Base-by-base conservation (phyloP, 1,139 yeast species). In the Meyerozyma elateridarum region DNA sequence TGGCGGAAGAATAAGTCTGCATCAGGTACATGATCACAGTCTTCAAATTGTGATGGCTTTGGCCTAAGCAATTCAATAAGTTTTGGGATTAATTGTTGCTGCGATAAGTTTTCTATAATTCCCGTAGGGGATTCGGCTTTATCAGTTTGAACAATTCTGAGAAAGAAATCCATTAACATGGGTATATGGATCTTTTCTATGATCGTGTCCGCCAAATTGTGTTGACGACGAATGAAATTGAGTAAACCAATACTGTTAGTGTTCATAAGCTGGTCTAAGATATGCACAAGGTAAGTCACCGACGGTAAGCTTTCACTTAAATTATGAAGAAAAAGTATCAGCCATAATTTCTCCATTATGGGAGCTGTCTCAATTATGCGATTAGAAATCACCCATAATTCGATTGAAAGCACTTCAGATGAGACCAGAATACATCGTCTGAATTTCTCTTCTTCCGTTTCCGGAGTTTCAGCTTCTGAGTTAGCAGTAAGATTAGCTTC, bases 51-150 rank as follows among this genome's bases (percentile, higher is more conserved):
- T 1, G 61, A 49, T 5, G 60, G 55, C 27, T 66, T 63, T 0
- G 79, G 75, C 35, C 64, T 65, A 39, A 79, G 54, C 13, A 74
- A 60, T 13, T 71, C 67, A 12, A 79, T 53, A 27, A 79, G 52
- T 46, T 73, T 76, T 9, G 73, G 64, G 26, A 79, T 67, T 33
- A 79, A 56, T 20, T 59, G 46, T 41, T 78, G 84, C 40, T 57
- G 64, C 13, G 71, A 63, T 31, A 79, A 56, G 2, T 70, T 59
- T 18, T 75, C 76, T 34, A 77, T 59, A 11, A 79, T 73, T 1
- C 83, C 83, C 1, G 82, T 76, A 11, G 83, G 82, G 22, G 71
- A 67, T 42, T 77, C 81, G 3, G 77, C 72, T 41, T 76, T 78
- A 50, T 79, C 85, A 0, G 84, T 74, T 30, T 80, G 80, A 21